phyloP scores from a whole-genome alignment of 1,284 basidiomycete species.

The Malassezia arunalokei region DNA sequence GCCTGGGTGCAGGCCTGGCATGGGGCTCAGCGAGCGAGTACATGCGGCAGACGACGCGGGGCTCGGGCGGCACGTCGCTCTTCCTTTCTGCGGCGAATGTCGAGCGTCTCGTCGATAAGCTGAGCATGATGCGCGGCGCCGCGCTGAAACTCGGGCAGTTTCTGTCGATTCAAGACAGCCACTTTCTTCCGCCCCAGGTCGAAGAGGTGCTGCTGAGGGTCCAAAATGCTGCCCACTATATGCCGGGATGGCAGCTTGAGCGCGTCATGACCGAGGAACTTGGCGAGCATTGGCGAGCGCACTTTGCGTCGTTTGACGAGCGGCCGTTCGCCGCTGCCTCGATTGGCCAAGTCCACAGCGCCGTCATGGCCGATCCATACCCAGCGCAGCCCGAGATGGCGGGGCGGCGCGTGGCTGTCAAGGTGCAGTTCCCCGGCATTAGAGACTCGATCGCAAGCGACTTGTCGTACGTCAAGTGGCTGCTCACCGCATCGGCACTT shows the following conservation, averaged over 20 bases:
- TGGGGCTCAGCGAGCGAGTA: constrained; percentile 38
- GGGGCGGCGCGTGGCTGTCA: constrained; percentile 59
- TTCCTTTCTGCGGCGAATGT: constrained; percentile 56
- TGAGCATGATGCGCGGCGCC: constrained; percentile 88
- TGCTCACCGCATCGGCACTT: constrained; percentile 66
- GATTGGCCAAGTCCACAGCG: constrained; percentile 88
- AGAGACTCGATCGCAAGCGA: constrained; percentile 74
- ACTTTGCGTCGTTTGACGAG: constrained; percentile 67
- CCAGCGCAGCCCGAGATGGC: constrained; percentile 22
- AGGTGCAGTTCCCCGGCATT: constrained; percentile 92
- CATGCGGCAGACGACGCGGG: constrained; percentile 16
- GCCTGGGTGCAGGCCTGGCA: constrained; percentile 40
- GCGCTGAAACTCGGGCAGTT: constrained; percentile 95
- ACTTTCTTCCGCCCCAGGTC: constrained; percentile 64
- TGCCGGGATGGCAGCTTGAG: constrained; percentile 96
- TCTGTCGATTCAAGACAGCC: constrained; percentile 75
- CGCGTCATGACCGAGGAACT: constrained; percentile 64
- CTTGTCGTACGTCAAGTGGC: constrained; percentile 68
- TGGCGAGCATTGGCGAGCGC: constrained; percentile 61
- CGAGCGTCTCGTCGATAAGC: constrained; percentile 74
- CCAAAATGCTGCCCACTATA: constrained; percentile 91
- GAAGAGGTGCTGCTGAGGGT: constrained; percentile 80
- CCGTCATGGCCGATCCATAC: constrained; percentile 51
- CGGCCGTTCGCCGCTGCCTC: constrained; percentile 90
- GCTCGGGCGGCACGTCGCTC: constrained; percentile 7